Evolutionary conservation across 1,139 yeast genomes (phyloP).

Genomic region (Ogataea hybrid): DNA sequence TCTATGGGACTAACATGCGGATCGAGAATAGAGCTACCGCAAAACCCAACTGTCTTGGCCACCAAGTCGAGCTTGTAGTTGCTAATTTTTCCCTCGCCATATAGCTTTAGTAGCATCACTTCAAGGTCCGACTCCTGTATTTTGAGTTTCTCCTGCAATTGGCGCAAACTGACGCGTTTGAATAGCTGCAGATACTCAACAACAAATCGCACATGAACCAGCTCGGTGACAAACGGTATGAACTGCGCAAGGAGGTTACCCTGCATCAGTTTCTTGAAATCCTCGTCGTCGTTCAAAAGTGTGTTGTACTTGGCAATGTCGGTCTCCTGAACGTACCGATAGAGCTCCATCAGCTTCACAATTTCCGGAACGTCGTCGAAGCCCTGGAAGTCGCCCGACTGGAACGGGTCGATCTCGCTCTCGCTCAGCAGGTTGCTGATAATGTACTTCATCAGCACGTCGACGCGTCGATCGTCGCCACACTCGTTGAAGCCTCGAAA

Average conservation of each 20-base stretch:
- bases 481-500: slow-evolving; percentile 80
- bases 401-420: slow-evolving; percentile 65
- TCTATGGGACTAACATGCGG: slow-evolving; percentile 7
- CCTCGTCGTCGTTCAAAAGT: slow-evolving; percentile 34
- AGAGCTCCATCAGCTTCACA: slow-evolving; percentile 24
- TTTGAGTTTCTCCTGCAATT: slow-evolving; percentile 18
- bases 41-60: slow-evolving; percentile 23
- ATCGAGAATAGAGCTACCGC: slow-evolving; percentile 26
- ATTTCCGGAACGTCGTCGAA: slow-evolving; percentile 19
- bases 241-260: slow-evolving; percentile 34
- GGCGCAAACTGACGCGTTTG: slow-evolving; percentile 19
- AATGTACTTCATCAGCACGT: slow-evolving; percentile 59
- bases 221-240: slow-evolving; percentile 23
- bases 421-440: slow-evolving; percentile 64
- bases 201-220: slow-evolving; percentile 28
- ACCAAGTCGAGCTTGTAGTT: slow-evolving; percentile 46
- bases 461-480: slow-evolving; percentile 59
- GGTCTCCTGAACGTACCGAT: slow-evolving; percentile 22
- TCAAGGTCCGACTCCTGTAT: slow-evolving; percentile 19
- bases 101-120: slow-evolving; percentile 35
- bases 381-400: slow-evolving; percentile 53
- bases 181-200: slow-evolving; percentile 19
- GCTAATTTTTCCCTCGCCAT: slow-evolving; percentile 44
- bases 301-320: slow-evolving; percentile 25
- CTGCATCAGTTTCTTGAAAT: slow-evolving; percentile 31